Base-by-base conservation (phyloP, 371 early-diverging fungal species). In the Rhizopus arrhizus region DNA sequence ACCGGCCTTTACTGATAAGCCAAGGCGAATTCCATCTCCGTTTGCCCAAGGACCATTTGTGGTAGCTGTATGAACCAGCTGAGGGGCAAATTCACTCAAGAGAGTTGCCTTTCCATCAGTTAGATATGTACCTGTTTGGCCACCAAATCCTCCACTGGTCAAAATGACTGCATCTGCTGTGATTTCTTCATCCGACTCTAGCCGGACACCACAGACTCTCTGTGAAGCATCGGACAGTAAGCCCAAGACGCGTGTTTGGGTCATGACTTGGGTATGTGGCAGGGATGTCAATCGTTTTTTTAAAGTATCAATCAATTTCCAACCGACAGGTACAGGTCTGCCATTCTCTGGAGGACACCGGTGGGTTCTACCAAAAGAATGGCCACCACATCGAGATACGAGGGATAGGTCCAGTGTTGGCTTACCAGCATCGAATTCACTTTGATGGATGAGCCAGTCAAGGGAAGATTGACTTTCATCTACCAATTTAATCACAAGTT, bases 21-120 rank as follows among this genome's bases (percentile, higher is more conserved):
- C 85, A 60, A 93, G 78, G 51, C 84, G 83, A 47, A 93, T 80
- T 57, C 92, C 94, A 64, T 91, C 92, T 56, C 94, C 94, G 42
- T 85, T 86, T 33, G 91, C 89, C 85, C 89, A 90, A 50, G 88
- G 83, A 22, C 93, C 94, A 69, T 93, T 93, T 16, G 93, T 93
- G 10, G 94, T 87, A 5, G 94, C 90, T 13, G 89, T 72, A 50
- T 85, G 69, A 32, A 72, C 69, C 16, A 89, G 63, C 36, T 87
- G 80, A 13, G 93, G 90, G 12, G 88, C 88, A 62, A 80, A 83
- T 52, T 78, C 63, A 29, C 69, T 65, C 48, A 85, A 55, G 0
- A 82, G 47, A 5, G 64, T 68, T 11, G 59, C 47, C 9, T 46
- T 54, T 4, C 64, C 66, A 53, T 77, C 76, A 7, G 58, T 50